phyloP scores from a whole-genome alignment of 2,329 filamentous ascomycete species.

The Beauveria sp. region DNA sequence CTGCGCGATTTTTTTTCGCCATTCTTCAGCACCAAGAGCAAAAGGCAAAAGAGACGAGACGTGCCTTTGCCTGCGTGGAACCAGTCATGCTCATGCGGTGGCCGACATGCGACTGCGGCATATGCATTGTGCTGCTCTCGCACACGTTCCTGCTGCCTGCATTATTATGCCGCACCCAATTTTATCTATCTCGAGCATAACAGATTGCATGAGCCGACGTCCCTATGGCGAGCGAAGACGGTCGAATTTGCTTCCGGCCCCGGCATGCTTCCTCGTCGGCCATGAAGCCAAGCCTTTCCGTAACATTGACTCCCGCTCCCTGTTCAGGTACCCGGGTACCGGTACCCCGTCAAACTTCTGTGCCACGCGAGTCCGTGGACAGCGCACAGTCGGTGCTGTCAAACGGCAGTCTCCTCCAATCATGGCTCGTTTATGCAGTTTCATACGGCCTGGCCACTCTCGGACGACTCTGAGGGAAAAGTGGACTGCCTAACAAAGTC shows the following conservation, averaged over 20 bases:
- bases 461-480: conserved; percentile 1
- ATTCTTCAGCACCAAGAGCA: neutral
- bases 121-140: neutral
- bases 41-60: neutral
- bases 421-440: neutral
- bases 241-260: neutral
- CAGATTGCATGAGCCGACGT: neutral
- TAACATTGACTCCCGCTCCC: neutral
- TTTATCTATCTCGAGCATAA: neutral
- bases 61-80: conserved; percentile 9
- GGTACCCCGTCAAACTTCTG: neutral
- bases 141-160: neutral
- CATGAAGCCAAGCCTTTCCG: neutral
- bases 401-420: conserved; percentile 1
- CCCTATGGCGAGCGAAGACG: neutral
- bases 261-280: neutral
- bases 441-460: neutral
- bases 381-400: neutral
- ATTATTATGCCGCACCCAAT: neutral
- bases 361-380: neutral
- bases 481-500: conserved; percentile 2
- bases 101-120: neutral
- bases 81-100: conserved; percentile 2
- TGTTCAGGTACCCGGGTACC: neutral
- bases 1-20: neutral